Base-by-base conservation (phyloP, 257 asterid species). In the Nicotiana tabacum region DNA sequence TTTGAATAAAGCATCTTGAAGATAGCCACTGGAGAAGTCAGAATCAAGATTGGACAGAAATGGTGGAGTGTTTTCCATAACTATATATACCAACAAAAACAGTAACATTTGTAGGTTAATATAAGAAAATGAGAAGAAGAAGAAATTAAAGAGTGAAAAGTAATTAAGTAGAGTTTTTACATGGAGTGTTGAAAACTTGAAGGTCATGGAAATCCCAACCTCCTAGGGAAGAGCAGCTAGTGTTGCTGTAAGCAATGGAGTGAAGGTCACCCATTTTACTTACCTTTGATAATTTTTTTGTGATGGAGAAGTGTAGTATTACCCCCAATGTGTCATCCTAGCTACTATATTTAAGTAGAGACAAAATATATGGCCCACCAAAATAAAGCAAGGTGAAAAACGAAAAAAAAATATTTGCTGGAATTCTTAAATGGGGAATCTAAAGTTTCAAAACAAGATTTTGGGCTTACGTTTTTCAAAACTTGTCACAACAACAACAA, bases 1-100 rank as follows among this genome's bases (percentile, higher is more conserved):
- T 58, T 92, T 89, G 77, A 94, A 90, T 83, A 95, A 84, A 60
- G 93, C 99, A 90, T 95, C 99, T 88, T 95, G 88, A n/a, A 95
- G 88, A 86, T 95, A 95, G 1, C 99, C 99, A 5, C 94, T 89
- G 6, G 97, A 93, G 57, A 85, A 86, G 66, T 87, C 91, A 35
- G 85, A 37, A 76, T 89, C 88, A 33, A 86, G 15, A 35, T 81
- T 74, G 16, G 86, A 84, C 37, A 86, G 80, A 16, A 84, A 67
- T 65, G 93, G 88, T 69, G 89, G 89, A 60, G 88, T 85, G 88
- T 84, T 85, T 60, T 86, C 88, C 81, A 77, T 60, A 77, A 82
- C 91, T 89, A 43, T 53, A 62, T 32, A n/a, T 2, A 43, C 13
- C 18, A 46, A 62, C 1, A 37, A 8, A 56, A 13, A 46, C 39